These are phyloP conservation scores for Pisolithus orientalis DNA, from an alignment of 768 basidiomycete genomes.

Conservation along the genomic window DNA sequence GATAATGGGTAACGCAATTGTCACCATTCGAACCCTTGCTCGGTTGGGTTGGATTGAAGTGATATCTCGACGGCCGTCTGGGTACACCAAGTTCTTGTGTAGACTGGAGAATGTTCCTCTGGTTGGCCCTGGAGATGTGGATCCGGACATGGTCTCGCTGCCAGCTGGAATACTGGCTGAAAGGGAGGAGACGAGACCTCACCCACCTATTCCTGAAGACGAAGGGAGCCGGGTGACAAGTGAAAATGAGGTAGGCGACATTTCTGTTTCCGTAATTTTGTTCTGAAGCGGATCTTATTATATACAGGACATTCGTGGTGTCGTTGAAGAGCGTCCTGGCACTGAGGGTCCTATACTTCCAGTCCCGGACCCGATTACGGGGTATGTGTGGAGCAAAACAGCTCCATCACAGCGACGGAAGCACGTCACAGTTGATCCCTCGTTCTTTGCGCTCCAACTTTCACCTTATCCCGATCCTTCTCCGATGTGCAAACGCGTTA, in stretches of 20 bases:
- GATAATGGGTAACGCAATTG: slow-evolving; percentile 77
- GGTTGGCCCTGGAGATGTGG: slow-evolving; percentile 77
- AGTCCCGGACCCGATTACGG: slow-evolving; percentile 67
- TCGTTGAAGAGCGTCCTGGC: slow-evolving; percentile 3
- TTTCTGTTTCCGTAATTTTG: not conserved
- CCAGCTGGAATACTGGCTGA: slow-evolving; percentile 73
- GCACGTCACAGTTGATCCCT: slow-evolving; percentile 78
- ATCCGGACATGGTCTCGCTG: slow-evolving; percentile 68
- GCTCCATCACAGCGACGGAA: slow-evolving; percentile 88
- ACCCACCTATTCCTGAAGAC: slow-evolving; percentile 22
- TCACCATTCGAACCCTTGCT: slow-evolving; percentile 72
- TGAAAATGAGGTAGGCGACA: slow-evolving; percentile 7
- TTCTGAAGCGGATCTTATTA: slow-evolving; percentile 5
- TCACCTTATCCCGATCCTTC: slow-evolving; percentile 60
- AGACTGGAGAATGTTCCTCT: slow-evolving; percentile 85
- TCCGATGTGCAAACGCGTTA: slow-evolving; percentile 35
- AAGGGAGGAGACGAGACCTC: slow-evolving; percentile 36
- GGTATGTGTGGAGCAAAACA: slow-evolving; percentile 82
- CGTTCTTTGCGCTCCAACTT: slow-evolving; percentile 79
- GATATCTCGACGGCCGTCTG: slow-evolving; percentile 79
- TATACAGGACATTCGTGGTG: slow-evolving; percentile 18
- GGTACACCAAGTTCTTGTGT: slow-evolving; percentile 78
- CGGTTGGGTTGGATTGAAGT: slow-evolving; percentile 88
- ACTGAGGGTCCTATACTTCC: slow-evolving; percentile 19
- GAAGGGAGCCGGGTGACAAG: slow-evolving; percentile 4